Conservation (phyloP, 345 rosid genomes). For the Salix koriyanagi region DNA sequence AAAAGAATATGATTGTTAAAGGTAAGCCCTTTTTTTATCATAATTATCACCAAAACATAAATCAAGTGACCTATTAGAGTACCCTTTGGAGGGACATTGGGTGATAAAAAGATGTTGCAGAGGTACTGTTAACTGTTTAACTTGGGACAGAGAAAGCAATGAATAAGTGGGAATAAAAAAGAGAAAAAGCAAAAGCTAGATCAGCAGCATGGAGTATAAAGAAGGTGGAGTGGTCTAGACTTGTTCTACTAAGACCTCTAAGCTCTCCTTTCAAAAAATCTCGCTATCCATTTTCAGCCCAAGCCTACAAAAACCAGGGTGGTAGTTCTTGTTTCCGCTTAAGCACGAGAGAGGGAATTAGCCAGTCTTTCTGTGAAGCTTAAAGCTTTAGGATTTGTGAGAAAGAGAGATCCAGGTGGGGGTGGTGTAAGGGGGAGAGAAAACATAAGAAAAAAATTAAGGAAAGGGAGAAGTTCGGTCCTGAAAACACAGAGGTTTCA, state of each 20-base stretch:
- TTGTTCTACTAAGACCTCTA: slow-evolving; percentile 20
- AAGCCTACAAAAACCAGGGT: not conserved
- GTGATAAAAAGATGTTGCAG: slow-evolving; percentile 33
- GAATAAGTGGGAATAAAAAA: slow-evolving; percentile 29
- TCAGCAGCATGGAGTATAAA: slow-evolving; percentile 37
- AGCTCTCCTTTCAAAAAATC: slow-evolving; percentile 18
- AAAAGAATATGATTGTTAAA: slow-evolving; percentile 25
- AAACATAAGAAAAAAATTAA: slow-evolving; percentile 5
- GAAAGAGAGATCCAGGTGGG: slow-evolving; percentile 5
- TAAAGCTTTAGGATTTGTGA: not conserved
- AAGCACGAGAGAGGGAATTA: slow-evolving; percentile 13
- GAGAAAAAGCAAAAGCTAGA: slow-evolving; percentile 14
- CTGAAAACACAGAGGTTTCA: not conserved
- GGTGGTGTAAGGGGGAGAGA: slow-evolving; percentile 13
- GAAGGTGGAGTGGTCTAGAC: slow-evolving; percentile 30
- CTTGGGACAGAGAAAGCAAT: slow-evolving; percentile 9
- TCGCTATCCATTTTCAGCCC: not conserved
- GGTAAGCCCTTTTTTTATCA: not conserved
- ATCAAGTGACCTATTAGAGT: slow-evolving; percentile 16
- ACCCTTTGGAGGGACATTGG: slow-evolving; percentile 22
- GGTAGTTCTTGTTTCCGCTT: slow-evolving; percentile 1
- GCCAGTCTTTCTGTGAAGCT: slow-evolving; percentile 5
- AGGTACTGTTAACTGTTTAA: slow-evolving; percentile 13
- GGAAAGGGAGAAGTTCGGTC: slow-evolving; percentile 10
- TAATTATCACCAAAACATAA: slow-evolving; percentile 17